A percentile compares a stretch with the other conserved stretches of the same genome.
phyloP scores from a whole-genome alignment of 768 basidiomycete species.

The Hericium alpestre region DNA sequence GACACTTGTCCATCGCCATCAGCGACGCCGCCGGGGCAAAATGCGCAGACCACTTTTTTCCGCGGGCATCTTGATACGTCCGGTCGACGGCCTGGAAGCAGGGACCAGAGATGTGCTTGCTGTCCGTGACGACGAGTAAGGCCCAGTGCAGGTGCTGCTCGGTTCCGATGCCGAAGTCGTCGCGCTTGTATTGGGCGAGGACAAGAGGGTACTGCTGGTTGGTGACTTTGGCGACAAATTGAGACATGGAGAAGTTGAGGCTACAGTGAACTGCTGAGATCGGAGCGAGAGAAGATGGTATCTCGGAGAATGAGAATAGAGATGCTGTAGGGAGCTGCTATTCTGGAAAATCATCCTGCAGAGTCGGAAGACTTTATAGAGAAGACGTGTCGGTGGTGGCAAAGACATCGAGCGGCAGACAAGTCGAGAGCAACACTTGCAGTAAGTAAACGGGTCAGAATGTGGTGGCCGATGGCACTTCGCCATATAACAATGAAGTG shows the following conservation, averaged over 20 bases:
- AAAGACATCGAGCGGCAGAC: too few relatives aligned
- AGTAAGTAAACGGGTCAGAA: too few relatives aligned
- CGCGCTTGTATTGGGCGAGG: constrained; percentile 1
- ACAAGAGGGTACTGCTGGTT: background rate
- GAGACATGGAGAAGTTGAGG: background rate
- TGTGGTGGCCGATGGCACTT: too few relatives aligned
- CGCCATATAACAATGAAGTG: too few relatives aligned
- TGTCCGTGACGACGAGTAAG: background rate
- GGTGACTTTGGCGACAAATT: background rate
- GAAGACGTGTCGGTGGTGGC: too few relatives aligned
- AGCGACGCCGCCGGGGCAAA: background rate
- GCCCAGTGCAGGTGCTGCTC: constrained; percentile 1
- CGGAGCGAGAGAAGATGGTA: background rate
- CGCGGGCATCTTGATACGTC: background rate
- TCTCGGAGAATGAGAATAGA: background rate
- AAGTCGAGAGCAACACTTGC: too few relatives aligned
- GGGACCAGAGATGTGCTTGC: background rate
- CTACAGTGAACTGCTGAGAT: background rate
- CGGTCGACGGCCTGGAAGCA: constrained; percentile 2
- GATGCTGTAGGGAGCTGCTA: too few relatives aligned
- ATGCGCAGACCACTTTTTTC: background rate
- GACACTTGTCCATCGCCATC: background rate
- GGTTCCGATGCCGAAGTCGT: background rate
- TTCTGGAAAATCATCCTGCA: too few relatives aligned
- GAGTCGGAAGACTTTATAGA: too few relatives aligned